Base-by-base conservation (phyloP, 352 stramenopile species). In the Phytophthora cajani region DNA sequence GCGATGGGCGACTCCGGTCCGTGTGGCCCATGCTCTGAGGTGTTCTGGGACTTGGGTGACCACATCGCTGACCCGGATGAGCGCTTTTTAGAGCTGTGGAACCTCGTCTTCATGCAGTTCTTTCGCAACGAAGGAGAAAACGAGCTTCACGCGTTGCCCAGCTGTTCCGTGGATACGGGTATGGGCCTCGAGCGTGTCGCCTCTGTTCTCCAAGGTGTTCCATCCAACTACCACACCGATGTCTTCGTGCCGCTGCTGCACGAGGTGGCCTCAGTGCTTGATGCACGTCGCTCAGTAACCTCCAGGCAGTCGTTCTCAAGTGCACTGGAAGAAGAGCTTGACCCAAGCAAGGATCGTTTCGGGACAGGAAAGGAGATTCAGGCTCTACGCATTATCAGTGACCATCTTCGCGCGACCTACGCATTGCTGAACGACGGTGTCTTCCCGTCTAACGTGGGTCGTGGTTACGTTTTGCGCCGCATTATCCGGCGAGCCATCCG, bases 21-120 rank as follows among this genome's bases (percentile, higher is more conserved):
- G 2, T 98, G 96, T 70, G 95, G 95, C 1, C 94, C 95, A 17
- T 98, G 96, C 78, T 93, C 89, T 3, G 96, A 98, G 84, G 98
- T 99, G 67, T 97, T 98, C 67, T 98, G 97, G 80, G 95, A 98
- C 82, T 82, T 97, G 8, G 78, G 82, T 33, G 83, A 92, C 19
- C 78, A 88, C 66, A 91, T 92, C 23, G 65, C 73, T 50, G 93
- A 98, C 82, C 85, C 93, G 11, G 79, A 92, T 46, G 84, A 92
- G 53, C 83, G 82, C 23, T 94, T 79, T 40, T 83, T 98, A 62
- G 93, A 98, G 81, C 98, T 99, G 57, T 99, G 97, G 96, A 99
- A 99, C 75, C 89, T 98, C 64, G 97, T 99, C 14, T 99, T 99
- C 74, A 99, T 99, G 86, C 96, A 99, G 81, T 98, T 97, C 75